Conservation (phyloP, 108 stramenopile genomes). For the Conticribra guillardii region DNA sequence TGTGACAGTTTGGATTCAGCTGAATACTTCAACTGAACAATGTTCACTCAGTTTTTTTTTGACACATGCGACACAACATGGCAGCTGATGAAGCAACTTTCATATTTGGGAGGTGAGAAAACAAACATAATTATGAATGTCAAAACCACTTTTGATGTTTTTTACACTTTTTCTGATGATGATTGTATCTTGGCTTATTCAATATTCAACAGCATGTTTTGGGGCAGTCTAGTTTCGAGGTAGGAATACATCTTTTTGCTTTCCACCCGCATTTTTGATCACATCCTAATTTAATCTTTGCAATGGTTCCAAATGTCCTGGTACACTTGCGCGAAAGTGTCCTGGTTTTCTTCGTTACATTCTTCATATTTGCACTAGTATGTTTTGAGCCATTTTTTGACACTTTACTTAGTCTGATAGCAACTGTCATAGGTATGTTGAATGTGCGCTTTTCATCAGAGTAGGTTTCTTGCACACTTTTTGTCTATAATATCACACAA, state of each 20-base stretch:
- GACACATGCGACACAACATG: too few species aligned
- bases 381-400: neutral
- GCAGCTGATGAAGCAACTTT: constrained; percentile 11
- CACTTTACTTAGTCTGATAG: neutral
- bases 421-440: constrained; percentile 20
- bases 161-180: too few species aligned
- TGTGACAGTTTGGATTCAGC: neutral
- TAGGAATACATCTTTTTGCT: too few species aligned
- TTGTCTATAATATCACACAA: neutral
- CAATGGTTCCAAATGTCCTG: too few species aligned
- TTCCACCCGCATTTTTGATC: too few species aligned
- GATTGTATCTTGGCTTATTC: too few species aligned
- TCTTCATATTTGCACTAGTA: neutral
- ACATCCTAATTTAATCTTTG: too few species aligned
- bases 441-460: neutral
- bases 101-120: constrained; percentile 12
- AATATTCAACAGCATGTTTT: constrained; percentile 39
- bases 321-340: too few species aligned
- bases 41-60: neutral
- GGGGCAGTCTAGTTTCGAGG: constrained; percentile 33
- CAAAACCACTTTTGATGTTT: too few species aligned
- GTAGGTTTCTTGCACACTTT: neutral
- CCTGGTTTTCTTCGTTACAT: neutral
- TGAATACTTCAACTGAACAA: too few species aligned
- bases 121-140: too few species aligned